Conservation (phyloP, 164 flowering plant species). For the Chloranthus sessilifolius region DNA sequence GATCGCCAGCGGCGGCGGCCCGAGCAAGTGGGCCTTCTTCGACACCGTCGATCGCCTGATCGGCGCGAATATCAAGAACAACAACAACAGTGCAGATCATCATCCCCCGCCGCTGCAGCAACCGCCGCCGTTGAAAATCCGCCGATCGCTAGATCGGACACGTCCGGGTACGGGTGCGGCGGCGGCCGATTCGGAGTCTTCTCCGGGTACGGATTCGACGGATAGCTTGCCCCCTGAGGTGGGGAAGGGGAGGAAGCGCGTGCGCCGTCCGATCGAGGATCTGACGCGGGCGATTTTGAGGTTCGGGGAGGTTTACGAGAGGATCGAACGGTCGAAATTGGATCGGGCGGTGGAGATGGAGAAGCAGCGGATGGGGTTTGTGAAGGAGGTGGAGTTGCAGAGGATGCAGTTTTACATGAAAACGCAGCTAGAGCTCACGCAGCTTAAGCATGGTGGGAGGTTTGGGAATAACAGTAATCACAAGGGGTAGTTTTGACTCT, state of each 20-base stretch:
- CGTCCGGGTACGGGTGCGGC: too few relatives aligned
- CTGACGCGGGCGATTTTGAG: constrained; percentile 55
- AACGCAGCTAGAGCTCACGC: constrained; percentile 77
- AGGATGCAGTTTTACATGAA: constrained; percentile 87
- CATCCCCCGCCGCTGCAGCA: constrained; percentile 13
- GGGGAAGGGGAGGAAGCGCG: constrained; percentile 23
- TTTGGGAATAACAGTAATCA: constrained; percentile 31
- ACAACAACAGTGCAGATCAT: constrained; percentile 2
- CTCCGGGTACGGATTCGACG: constrained; percentile 30
- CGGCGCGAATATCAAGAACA: constrained; percentile 34
- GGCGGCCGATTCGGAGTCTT: too few relatives aligned
- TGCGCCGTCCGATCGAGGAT: constrained; percentile 52
- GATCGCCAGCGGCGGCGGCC: constrained; percentile 36
- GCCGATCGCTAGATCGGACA: too few relatives aligned
- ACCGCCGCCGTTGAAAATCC: constrained; percentile 5
- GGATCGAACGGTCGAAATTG: constrained; percentile 67
- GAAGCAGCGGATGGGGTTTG: constrained; percentile 83
- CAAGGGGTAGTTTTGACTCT: constrained; percentile 33
- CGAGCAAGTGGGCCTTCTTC: constrained; percentile 62
- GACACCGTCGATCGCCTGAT: constrained; percentile 50
- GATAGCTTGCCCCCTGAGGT: constrained; percentile 47
- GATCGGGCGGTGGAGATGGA: constrained; percentile 86
- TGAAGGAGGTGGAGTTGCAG: constrained; percentile 83
- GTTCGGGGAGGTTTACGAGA: constrained; percentile 81
- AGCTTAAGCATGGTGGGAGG: constrained; percentile 40